phyloP scores from a whole-genome alignment of 2,329 filamentous ascomycete species.

The Cercospora beticola region DNA sequence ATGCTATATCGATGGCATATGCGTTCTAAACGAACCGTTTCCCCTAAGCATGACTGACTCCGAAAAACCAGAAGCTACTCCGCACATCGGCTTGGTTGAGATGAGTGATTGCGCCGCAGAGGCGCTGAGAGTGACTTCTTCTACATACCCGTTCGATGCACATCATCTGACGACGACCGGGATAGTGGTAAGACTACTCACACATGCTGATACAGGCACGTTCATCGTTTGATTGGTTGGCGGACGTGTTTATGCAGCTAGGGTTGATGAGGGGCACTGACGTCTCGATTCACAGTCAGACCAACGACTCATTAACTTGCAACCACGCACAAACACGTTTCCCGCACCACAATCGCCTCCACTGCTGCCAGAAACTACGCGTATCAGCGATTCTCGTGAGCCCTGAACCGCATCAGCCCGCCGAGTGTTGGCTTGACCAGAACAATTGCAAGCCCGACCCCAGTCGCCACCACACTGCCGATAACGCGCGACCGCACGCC shows the following conservation, averaged over 20 bases:
- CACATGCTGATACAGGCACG: background rate
- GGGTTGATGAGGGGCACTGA: background rate
- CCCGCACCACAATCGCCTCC: background rate
- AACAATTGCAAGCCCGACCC: background rate
- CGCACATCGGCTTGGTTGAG: background rate
- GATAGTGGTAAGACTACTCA: background rate
- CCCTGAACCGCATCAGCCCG: background rate
- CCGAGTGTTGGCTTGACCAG: background rate
- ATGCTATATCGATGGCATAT: background rate
- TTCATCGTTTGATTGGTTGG: conserved; percentile 1
- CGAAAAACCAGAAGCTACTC: background rate
- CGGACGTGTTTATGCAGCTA: background rate
- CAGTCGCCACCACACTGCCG: background rate
- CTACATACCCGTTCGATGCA: background rate
- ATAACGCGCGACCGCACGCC: conserved; percentile 2
- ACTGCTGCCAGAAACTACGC: background rate
- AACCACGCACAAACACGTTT: background rate
- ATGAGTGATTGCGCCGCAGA: background rate
- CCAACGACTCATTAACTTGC: background rate
- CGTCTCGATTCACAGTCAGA: background rate
- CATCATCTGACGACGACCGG: background rate
- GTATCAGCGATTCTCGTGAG: background rate
- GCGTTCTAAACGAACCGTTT: background rate
- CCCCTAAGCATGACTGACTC: background rate
- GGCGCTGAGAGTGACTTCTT: background rate